Evolutionary conservation across 441 rosid genomes (phyloP).

Genomic region (Gossypium gossypioides): DNA sequence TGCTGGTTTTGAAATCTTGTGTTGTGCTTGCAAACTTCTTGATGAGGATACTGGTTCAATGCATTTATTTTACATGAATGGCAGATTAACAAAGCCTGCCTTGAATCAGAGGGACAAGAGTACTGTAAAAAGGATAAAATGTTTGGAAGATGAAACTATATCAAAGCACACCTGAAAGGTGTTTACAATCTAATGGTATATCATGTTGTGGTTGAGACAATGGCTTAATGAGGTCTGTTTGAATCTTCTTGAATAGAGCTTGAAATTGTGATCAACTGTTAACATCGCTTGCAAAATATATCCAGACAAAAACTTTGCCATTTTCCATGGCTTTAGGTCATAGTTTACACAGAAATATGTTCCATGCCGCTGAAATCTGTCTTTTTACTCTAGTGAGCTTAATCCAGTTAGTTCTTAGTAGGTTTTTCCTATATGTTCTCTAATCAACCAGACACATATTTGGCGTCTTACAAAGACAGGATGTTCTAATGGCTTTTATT

Average conservation of each 20-base stretch:
- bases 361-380: neutral
- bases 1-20: neutral
- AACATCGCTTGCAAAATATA: neutral
- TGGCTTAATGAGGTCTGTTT: neutral
- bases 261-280: neutral
- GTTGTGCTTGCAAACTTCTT: conserved; percentile 8
- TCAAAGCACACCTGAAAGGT: neutral
- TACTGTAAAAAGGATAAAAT: neutral
- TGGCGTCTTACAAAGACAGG: neutral
- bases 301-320: neutral
- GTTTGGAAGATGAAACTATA: neutral
- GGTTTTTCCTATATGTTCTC: neutral
- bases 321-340: neutral
- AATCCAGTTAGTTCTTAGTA: neutral
- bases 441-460: neutral
- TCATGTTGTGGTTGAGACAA: neutral
- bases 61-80: neutral
- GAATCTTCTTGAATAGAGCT: neutral
- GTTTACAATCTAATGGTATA: neutral
- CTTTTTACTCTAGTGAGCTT: neutral
- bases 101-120: neutral
- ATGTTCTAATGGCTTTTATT: neutral
- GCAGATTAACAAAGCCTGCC: neutral
- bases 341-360: neutral
- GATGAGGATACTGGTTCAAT: neutral